Percentiles rank a stretch among this genome's conserved stretches.
phyloP scores from a whole-genome alignment of 768 basidiomycete species.

The Amanita subjunquillea region DNA sequence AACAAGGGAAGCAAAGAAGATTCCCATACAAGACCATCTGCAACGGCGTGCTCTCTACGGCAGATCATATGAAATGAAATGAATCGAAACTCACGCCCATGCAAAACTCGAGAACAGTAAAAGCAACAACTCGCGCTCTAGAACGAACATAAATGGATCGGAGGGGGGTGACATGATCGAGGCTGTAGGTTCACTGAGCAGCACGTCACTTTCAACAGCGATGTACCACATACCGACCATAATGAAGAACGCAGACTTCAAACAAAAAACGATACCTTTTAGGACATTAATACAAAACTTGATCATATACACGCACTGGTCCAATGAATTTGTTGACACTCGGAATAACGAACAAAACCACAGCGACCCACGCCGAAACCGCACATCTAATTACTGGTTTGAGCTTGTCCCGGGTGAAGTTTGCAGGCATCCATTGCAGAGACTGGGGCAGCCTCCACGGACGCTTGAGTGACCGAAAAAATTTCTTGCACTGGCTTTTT shows the following conservation, averaged over 20 bases:
- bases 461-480: not conserved
- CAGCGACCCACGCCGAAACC: constrained; percentile 49
- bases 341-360: constrained; percentile 50
- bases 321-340: constrained; percentile 39
- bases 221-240: constrained; percentile 35
- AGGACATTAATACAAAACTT: no score
- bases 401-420: constrained; percentile 45
- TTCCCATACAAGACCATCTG: constrained; percentile 46
- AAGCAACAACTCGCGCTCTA: constrained; percentile 55
- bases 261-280: no score
- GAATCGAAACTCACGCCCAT: constrained; percentile 39
- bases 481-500: not conserved
- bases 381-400: constrained; percentile 59
- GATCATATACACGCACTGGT: constrained; percentile 27
- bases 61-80: no score
- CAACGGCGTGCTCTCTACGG: no score
- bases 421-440: constrained; percentile 47
- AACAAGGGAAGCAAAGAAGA: constrained; percentile 49
- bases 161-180: constrained; percentile 56
- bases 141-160: constrained; percentile 55
- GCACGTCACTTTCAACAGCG: not conserved
- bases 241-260: constrained; percentile 45
- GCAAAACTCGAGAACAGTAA: constrained; percentile 35
- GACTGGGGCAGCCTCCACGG: not conserved
- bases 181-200: constrained; percentile 24